A percentile compares a stretch with the other conserved stretches of the same genome.
These are phyloP conservation scores for Apium graveolens DNA, from an alignment of 129 eudicot species.

Conservation along the genomic window DNA sequence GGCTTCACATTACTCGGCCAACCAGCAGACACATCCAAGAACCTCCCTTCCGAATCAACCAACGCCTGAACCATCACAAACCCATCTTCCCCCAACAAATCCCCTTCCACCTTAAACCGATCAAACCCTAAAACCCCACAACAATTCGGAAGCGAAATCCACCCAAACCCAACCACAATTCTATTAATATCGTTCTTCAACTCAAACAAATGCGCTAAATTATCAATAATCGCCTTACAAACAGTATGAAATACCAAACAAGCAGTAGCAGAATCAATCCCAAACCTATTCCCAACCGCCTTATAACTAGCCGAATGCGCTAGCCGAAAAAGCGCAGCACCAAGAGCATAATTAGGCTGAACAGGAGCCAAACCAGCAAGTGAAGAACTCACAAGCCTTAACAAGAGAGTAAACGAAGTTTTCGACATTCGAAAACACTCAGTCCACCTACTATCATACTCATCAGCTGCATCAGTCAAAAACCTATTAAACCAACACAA, in stretches of 20 bases:
- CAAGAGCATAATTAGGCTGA: constrained; percentile 56
- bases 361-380: constrained; percentile 26
- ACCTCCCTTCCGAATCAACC: constrained; percentile 85
- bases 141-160: constrained; percentile 82
- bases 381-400: constrained; percentile 31
- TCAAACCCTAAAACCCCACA: constrained; percentile 81
- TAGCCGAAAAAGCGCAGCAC: constrained; percentile 57
- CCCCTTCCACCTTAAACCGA: constrained; percentile 45
- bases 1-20: constrained; percentile 73
- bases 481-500: constrained; percentile 47
- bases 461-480: constrained; percentile 20
- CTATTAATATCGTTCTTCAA: constrained; percentile 52
- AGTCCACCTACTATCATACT: constrained; percentile 35
- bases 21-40: constrained; percentile 86
- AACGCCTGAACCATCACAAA: constrained; percentile 67
- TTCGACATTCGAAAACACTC: constrained; percentile 57
- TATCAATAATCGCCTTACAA: constrained; percentile 59
- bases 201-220: constrained; percentile 60
- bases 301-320: constrained; percentile 57
- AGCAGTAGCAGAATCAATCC: constrained; percentile 39
- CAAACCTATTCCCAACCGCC: constrained; percentile 46
- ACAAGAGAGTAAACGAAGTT: constrained; percentile 50
- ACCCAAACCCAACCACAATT: constrained; percentile 60
- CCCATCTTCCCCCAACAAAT: constrained; percentile 54
- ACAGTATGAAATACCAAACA: constrained; percentile 64